These are phyloP conservation scores for Triglochin maritima DNA, from an alignment of 106 monocot species.

Conservation along the genomic window DNA sequence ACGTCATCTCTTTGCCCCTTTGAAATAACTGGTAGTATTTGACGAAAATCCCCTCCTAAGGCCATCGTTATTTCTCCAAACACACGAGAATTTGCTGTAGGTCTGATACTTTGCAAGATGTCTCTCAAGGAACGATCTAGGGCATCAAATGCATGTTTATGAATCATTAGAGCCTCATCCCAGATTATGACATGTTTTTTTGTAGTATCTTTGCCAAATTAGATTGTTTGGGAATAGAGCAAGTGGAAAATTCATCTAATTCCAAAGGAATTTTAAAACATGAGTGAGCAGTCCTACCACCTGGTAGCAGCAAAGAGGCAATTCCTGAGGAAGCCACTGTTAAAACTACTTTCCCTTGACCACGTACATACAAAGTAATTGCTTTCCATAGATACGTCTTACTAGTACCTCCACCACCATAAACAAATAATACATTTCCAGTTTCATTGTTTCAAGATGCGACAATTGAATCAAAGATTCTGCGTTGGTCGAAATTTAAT, in stretches of 20 bases:
- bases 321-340: too few species aligned
- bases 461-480: too few species aligned
- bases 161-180: neutral
- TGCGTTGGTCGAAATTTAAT: too few species aligned
- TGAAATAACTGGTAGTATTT: neutral
- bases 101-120: neutral
- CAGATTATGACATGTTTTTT: neutral
- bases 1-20: neutral
- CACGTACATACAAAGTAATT: too few species aligned
- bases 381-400: too few species aligned
- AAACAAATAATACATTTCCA: neutral
- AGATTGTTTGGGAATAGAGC: neutral
- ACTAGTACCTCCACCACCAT: too few species aligned
- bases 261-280: conserved; percentile 1
- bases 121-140: neutral
- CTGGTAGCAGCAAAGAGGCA: too few species aligned
- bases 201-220: neutral
- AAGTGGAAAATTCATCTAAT: neutral
- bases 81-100: neutral
- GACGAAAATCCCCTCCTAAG: neutral
- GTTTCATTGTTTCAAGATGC: too few species aligned
- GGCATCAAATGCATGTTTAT: neutral
- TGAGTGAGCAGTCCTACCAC: neutral
- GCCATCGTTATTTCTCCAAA: neutral
- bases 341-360: too few species aligned